Evolutionary conservation across 306 rosid genomes (phyloP), one percentile per base, ranked within the genome.

Genomic region (Castanea sativa): DNA sequence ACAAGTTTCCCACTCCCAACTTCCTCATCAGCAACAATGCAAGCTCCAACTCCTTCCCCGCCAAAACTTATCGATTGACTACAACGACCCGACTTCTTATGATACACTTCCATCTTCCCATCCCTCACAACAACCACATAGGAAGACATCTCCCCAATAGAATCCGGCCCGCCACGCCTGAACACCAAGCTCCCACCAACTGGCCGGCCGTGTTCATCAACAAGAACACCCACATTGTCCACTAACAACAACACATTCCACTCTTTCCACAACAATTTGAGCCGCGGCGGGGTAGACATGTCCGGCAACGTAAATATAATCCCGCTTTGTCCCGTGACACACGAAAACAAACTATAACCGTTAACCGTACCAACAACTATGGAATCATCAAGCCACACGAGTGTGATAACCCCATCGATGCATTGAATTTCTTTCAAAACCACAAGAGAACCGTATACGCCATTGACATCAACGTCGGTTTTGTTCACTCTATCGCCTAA

Each of bases 381-480:
- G 2, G 99, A 95, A 90, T 93, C 97, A 60, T 95, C 81, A 41
- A 95, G 89, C 98, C 99, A 95, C 72, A 93, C 97, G 94, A 91
- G 89, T 8, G 91, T 45, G 85, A 81, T 75, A 76, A 90, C 86
- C 64, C 94, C 99, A 84, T 95, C 98, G 58, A 86, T 87, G 73
- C 91, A 88, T 76, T 85, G 98, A 88, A 92, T 79, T 88, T 92
- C 98, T 63, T 90, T 92, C 76, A 95, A 86, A 80, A 92, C 84
- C 70, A 87, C 87, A 59, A 91, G 78, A 70, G 89, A 78, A 23
- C 87, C 97, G 60, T 67, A 59, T 64, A 77, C 38, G 60, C 84
- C 91, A 70, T 78, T 82, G 3, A 59, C 55, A 53, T 89, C 92
- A 57, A 67, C 82, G 23, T 90, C 97, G 80, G 78, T 85, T 80